A percentile compares a stretch with the other conserved stretches of the same genome.
Evolutionary conservation across 805 yeast genomes (phyloP).

Genomic region (Candida boidinii): DNA sequence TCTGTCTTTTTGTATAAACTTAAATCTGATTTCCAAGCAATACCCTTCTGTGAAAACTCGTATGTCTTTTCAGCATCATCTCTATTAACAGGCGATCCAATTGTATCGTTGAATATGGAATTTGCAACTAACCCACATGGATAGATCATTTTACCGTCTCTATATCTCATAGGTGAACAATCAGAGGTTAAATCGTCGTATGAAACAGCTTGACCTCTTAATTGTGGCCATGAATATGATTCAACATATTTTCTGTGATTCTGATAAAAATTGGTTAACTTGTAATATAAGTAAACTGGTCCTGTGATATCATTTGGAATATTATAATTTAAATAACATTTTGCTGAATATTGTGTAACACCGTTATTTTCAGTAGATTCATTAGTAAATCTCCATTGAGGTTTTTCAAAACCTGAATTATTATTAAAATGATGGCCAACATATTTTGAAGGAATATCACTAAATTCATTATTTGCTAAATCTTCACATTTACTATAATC

Average conservation of each 20-base stretch:
- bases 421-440: slow-evolving; percentile 54
- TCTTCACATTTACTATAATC: slow-evolving; percentile 67
- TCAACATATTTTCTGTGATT: slow-evolving; percentile 92
- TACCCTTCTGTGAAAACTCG: slow-evolving; percentile 43
- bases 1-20: slow-evolving; percentile 63
- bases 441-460: slow-evolving; percentile 51
- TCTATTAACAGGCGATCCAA: slow-evolving; percentile 37
- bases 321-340: slow-evolving; percentile 64
- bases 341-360: slow-evolving; percentile 27
- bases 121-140: slow-evolving; percentile 97
- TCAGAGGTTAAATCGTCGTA: slow-evolving; percentile 38
- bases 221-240: slow-evolving; percentile 72
- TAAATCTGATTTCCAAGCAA: slow-evolving; percentile 81
- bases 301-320: slow-evolving; percentile 63
- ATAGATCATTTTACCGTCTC: slow-evolving; percentile 42
- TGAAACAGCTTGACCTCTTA: slow-evolving; percentile 65
- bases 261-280: slow-evolving; percentile 84
- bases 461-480: slow-evolving; percentile 28
- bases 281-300: slow-evolving; percentile 73
- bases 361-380: slow-evolving; percentile 25
- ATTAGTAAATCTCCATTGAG: slow-evolving; percentile 49
- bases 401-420: slow-evolving; percentile 19
- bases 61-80: slow-evolving; percentile 28
- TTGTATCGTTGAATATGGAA: slow-evolving; percentile 85
- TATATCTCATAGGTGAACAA: slow-evolving; percentile 42